A percentile compares a stretch with the other conserved stretches of the same genome.
phyloP scores from a whole-genome alignment of 2,329 filamentous ascomycete genomes.

The Colletotrichum sp. region DNA sequence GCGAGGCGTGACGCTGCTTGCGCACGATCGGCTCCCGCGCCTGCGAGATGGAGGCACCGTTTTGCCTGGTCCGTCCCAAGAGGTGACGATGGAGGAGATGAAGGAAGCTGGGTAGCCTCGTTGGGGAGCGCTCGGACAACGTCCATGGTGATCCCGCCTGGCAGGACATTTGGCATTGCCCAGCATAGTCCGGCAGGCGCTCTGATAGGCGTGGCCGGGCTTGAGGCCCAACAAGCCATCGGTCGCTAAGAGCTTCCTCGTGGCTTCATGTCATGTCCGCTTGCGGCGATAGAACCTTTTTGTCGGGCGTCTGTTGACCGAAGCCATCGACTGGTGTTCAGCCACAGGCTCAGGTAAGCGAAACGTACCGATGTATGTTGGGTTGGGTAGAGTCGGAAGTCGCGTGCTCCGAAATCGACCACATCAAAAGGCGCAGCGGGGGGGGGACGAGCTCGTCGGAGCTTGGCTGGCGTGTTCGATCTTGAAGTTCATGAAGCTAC shows the following conservation, averaged over 20 bases:
- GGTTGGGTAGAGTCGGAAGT: background rate
- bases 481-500: background rate
- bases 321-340: slow-evolving; percentile 1
- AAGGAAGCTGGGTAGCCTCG: background rate
- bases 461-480: background rate
- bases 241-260: background rate
- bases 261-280: background rate
- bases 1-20: background rate
- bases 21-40: background rate
- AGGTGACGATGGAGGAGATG: background rate
- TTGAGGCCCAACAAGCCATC: background rate
- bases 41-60: background rate
- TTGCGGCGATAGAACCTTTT: background rate
- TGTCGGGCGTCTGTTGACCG: background rate
- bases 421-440: background rate
- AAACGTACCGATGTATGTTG: background rate
- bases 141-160: slow-evolving; percentile 2
- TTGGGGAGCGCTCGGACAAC: background rate
- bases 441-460: background rate
- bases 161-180: background rate
- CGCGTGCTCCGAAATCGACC: background rate
- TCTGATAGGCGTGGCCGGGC: background rate
- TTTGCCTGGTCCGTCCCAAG: background rate
- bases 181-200: background rate
- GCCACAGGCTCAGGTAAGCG: slow-evolving; percentile 10